Evolutionary conservation across 805 yeast species (phyloP).

Genomic region (Barnettozyma californica): DNA sequence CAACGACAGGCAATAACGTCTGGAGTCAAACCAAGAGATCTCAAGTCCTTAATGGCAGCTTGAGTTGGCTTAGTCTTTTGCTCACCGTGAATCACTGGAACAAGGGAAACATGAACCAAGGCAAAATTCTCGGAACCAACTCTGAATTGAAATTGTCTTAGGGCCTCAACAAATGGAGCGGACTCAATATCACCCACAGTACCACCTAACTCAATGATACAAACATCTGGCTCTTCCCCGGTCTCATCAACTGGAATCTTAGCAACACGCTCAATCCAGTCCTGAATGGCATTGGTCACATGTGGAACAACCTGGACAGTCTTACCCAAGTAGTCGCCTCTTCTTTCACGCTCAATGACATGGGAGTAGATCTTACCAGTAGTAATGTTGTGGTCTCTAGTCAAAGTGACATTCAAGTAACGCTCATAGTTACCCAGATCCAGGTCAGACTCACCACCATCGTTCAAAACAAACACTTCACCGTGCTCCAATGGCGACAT

Average conservation of each 20-base stretch:
- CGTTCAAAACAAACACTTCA: conserved; percentile 95
- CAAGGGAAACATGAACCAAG: conserved; percentile 91
- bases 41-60: conserved; percentile 95
- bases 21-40: conserved; percentile 91
- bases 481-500: conserved; percentile 99
- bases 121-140: conserved; percentile 94
- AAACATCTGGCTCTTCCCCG: conserved; percentile 87
- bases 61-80: conserved; percentile 99
- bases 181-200: conserved; percentile 99
- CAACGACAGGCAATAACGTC: conserved; percentile 99
- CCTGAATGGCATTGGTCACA: conserved; percentile 94
- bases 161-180: conserved; percentile 98
- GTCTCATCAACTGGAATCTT: conserved; percentile 86
- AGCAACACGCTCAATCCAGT: conserved; percentile 95
- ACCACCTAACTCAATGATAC: conserved; percentile 97
- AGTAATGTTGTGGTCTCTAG: conserved; percentile 93
- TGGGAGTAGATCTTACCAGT: conserved; percentile 95
- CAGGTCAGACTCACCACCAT: conserved; percentile 98
- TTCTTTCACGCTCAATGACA: conserved; percentile 91
- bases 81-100: conserved; percentile 97
- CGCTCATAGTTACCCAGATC: conserved; percentile 98
- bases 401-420: conserved; percentile 87
- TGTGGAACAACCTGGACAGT: conserved; percentile 99
- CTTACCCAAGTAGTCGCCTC: conserved; percentile 95
- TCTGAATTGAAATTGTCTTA: conserved; percentile 97